phyloP scores from a whole-genome alignment of 139 green algal genomes.

The Trebouxia sp. region DNA sequence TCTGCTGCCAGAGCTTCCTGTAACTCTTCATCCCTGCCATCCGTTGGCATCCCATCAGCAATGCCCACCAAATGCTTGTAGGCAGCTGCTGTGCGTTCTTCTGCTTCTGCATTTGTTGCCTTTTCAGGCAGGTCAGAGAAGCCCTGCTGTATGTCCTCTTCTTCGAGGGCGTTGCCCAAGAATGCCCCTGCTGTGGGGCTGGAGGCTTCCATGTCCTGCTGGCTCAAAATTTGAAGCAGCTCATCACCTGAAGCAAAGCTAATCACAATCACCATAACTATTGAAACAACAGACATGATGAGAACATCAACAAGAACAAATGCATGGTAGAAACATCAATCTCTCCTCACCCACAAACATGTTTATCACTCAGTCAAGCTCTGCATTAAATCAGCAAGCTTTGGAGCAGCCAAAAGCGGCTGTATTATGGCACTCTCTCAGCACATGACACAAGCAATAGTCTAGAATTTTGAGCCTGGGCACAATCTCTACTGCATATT shows the following conservation, averaged over 20 bases:
- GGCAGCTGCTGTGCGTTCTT: background rate
- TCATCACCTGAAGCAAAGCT: background rate
- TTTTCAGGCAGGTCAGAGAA: background rate
- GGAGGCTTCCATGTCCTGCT: background rate
- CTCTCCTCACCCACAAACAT: no score
- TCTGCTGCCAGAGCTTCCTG: slow-evolving; percentile 11
- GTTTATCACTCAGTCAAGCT: no score
- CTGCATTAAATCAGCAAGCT: no score
- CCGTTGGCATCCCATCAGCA: background rate
- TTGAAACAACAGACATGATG: no score
- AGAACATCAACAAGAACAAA: no score
- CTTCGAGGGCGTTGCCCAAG: background rate
- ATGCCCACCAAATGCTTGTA: background rate
- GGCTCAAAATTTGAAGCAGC: background rate
- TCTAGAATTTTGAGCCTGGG: no score
- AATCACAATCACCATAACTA: no score
- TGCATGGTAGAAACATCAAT: no score
- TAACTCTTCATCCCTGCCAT: background rate
- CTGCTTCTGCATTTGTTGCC: background rate
- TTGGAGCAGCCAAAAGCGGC: no score
- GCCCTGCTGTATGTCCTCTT: background rate
- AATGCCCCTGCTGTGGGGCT: background rate
- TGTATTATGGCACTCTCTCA: no score
- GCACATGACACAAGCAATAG: no score
- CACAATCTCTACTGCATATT: no score